Conservation (phyloP, 352 stramenopile genomes). For the Globisporangium viniferum region DNA sequence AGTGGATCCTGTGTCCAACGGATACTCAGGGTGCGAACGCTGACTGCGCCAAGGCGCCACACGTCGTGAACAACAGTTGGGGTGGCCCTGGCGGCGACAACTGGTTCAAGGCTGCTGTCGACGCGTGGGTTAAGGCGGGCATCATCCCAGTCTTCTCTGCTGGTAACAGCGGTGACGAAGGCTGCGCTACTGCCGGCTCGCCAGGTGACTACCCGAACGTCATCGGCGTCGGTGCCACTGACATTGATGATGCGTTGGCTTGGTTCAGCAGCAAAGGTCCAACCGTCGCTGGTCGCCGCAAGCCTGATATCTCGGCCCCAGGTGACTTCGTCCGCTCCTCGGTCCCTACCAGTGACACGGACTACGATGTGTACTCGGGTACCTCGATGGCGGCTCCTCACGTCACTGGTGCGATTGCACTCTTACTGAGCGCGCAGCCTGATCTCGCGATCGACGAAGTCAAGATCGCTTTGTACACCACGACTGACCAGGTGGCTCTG, state of each 20-base stretch:
- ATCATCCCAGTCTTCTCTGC: slow-evolving; percentile 25
- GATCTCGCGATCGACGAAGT: slow-evolving; percentile 20
- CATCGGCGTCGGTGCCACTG: slow-evolving; percentile 27
- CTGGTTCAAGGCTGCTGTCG: slow-evolving; percentile 15
- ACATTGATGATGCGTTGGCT: slow-evolving; percentile 12
- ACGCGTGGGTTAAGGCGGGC: slow-evolving; percentile 22
- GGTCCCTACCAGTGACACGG: not conserved
- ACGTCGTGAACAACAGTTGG: slow-evolving; percentile 31
- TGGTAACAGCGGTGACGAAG: slow-evolving; percentile 16
- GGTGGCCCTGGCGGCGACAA: slow-evolving; percentile 11
- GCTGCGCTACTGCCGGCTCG: slow-evolving; percentile 16
- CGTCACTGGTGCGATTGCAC: slow-evolving; percentile 23
- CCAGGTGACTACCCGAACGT: slow-evolving; percentile 28
- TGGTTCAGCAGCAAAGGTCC: slow-evolving; percentile 22
- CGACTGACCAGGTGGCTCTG: slow-evolving; percentile 10
- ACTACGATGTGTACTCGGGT: slow-evolving; percentile 5
- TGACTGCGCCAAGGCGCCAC: slow-evolving; percentile 21
- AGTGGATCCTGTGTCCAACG: slow-evolving; percentile 29
- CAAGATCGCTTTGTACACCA: not conserved
- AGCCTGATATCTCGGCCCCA: slow-evolving; percentile 29
- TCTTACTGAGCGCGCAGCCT: slow-evolving; percentile 25
- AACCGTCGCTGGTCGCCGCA: slow-evolving; percentile 12
- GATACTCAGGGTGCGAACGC: slow-evolving; percentile 17
- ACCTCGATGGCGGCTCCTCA: slow-evolving; percentile 27
- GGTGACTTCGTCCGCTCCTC: slow-evolving; percentile 19